These are phyloP conservation scores for Macrolepiota albuminosa DNA, from an alignment of 768 basidiomycete species.

Conservation along the genomic window DNA sequence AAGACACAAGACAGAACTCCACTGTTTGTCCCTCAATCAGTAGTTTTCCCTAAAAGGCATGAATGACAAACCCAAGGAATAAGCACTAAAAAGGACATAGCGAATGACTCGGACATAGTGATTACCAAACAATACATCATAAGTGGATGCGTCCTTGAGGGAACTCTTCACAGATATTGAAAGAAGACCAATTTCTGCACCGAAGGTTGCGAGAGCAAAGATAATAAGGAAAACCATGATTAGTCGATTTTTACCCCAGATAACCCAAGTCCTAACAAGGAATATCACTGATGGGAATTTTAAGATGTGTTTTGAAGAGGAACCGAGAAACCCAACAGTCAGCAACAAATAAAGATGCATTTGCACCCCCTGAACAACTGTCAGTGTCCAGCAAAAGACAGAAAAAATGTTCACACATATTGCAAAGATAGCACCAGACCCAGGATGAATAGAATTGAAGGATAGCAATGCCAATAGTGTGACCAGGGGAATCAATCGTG, in stretches of 20 bases:
- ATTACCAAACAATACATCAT: background rate
- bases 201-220: background rate
- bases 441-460: background rate
- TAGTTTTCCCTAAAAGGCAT: background rate
- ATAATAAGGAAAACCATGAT: background rate
- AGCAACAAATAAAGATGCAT: background rate
- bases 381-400: background rate
- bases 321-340: background rate
- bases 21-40: background rate
- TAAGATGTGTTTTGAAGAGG: background rate
- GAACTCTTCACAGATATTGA: background rate
- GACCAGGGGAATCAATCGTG: background rate
- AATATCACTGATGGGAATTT: background rate
- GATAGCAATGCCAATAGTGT: background rate
- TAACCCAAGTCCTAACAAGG: background rate
- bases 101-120: background rate
- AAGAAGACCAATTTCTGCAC: background rate
- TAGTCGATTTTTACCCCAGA: background rate
- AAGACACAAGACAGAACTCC: background rate
- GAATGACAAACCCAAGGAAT: background rate
- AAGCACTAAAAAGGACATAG: background rate
- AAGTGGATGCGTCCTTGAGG: no score
- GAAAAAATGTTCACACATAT: background rate
- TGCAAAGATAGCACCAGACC: background rate
- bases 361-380: background rate